Evolutionary conservation across 805 yeast species (phyloP).

Genomic region (Saccharomycopsis malanga): DNA sequence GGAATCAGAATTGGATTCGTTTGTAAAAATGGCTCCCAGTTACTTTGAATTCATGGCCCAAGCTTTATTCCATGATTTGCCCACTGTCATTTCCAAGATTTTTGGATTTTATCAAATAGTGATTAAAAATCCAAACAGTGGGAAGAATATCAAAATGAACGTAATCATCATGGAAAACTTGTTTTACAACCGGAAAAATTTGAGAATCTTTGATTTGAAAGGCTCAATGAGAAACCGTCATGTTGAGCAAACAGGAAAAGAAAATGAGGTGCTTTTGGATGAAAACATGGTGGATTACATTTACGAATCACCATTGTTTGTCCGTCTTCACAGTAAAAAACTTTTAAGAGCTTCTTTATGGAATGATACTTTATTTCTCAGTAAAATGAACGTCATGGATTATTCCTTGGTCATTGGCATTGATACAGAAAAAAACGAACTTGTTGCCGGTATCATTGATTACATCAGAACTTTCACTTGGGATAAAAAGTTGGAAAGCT

Average conservation of each 20-base stretch:
- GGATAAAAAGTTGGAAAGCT: conserved; percentile 96
- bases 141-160: conserved; percentile 77
- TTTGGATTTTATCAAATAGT: conserved; percentile 95
- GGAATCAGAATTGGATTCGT: conserved; percentile 84
- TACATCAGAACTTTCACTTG: conserved; percentile 95
- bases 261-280: conserved; percentile 87
- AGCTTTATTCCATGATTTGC: conserved; percentile 88
- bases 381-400: conserved; percentile 98
- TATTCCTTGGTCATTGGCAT: conserved; percentile 93
- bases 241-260: conserved; percentile 92
- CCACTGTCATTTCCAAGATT: conserved; percentile 89
- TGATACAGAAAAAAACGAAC: conserved; percentile 49
- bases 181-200: conserved; percentile 74
- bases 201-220: conserved; percentile 87
- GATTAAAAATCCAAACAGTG: conserved; percentile 69
- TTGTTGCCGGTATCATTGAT: conserved; percentile 91
- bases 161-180: conserved; percentile 93
- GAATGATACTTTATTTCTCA: conserved; percentile 89
- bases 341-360: conserved; percentile 80
- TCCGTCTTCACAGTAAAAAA: conserved; percentile 84
- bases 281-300: conserved; percentile 98
- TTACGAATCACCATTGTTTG: conserved; percentile 92
- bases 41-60: conserved; percentile 95
- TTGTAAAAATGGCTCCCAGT: conserved; percentile 91
- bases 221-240: conserved; percentile 98